Base-by-base conservation (phyloP, 495 filamentous ascomycete species). In the Hypoxylon crocopeplum region DNA sequence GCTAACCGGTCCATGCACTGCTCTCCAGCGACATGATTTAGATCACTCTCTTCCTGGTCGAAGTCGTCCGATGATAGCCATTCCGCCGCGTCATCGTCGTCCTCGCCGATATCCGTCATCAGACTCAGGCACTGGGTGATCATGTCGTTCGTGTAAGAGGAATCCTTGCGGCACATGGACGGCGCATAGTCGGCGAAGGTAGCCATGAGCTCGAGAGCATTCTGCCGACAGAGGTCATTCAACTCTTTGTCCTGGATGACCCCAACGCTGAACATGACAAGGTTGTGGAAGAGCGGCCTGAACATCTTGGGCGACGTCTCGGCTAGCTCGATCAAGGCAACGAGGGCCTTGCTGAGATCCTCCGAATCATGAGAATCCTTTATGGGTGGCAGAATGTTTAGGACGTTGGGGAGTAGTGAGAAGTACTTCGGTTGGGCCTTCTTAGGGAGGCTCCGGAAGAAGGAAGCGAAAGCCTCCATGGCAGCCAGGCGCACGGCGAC, bases 1-100 rank as follows among this genome's bases (percentile, higher is more conserved):
- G 95, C 94, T 36, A 99, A 81, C 41, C 95, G 84, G 69, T 99
- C 95, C 93, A 99, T 98, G 62, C 91, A 95, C 72, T 99, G 95
- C 76, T 99, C 95, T 59, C 95, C 95, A 11, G 94, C 94, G 48
- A 99, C 93, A 71, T 99, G 95, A 73, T 99, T 99, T 22, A 89
- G 82, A 71, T 99, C 95, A 64, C 92, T 98, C 72, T 99, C 95
- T 54, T 98, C 94, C 20, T 89, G 84, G 51, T 99, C 95, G 48
- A 96, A 85, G 86, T 99, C 95, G 64, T 99, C 94, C 22, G 89
- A 89, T 4, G 84, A 81, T 61, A 96, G 89, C 95, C 95, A 99
- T 62, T 97, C 95, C 10, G 84, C 78, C 5, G 93, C 95, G 80
- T 97, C 90, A 25, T 99, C 93, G 60, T 99, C 95, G 57, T 98